phyloP scores from a whole-genome alignment of 352 stramenopile species.

The Globisporangium canariense region DNA sequence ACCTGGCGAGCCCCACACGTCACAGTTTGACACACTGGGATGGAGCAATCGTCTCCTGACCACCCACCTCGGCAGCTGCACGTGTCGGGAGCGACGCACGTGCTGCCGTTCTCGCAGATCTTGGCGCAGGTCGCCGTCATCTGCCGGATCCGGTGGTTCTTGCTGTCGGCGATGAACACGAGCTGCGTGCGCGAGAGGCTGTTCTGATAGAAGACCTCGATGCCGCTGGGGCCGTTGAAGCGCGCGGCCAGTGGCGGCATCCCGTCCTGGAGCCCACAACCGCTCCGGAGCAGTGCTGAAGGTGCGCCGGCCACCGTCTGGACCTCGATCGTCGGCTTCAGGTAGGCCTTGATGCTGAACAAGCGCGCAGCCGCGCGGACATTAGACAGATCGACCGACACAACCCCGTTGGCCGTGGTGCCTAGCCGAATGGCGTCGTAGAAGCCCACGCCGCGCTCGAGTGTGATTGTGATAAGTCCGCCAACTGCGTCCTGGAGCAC shows the following conservation, averaged over 20 bases:
- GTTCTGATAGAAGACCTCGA: slow-evolving; percentile 58
- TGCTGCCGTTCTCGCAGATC: slow-evolving; percentile 93
- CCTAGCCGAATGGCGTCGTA: slow-evolving; percentile 24
- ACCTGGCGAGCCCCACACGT: slow-evolving; percentile 64
- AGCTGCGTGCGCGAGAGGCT: slow-evolving; percentile 53
- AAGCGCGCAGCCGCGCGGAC: slow-evolving; percentile 39
- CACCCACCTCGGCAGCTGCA: slow-evolving; percentile 89
- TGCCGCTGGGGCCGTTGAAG: slow-evolving; percentile 63
- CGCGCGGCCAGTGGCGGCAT: slow-evolving; percentile 80
- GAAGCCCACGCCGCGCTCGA: slow-evolving; percentile 49
- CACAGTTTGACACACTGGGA: slow-evolving; percentile 53
- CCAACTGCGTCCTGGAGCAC: slow-evolving; percentile 41
- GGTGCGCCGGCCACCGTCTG: slow-evolving; percentile 90
- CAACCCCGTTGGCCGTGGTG: slow-evolving; percentile 55
- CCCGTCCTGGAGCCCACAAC: slow-evolving; percentile 85
- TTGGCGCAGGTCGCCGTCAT: slow-evolving; percentile 90
- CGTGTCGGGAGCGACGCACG: slow-evolving; percentile 81
- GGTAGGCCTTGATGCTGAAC: slow-evolving; percentile 54
- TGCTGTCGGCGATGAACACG: slow-evolving; percentile 90
- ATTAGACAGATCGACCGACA: slow-evolving; percentile 39
- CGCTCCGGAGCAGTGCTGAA: slow-evolving; percentile 71
- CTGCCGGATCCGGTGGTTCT: slow-evolving; percentile 92
- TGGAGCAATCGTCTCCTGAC: slow-evolving; percentile 88
- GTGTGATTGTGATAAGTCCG: slow-evolving; percentile 71
- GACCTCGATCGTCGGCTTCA: slow-evolving; percentile 61